Evolutionary conservation across 78 protist species (phyloP), one percentile per base, ranked within the genome.

Genomic region (Mantamonas sphyraenae): DNA sequence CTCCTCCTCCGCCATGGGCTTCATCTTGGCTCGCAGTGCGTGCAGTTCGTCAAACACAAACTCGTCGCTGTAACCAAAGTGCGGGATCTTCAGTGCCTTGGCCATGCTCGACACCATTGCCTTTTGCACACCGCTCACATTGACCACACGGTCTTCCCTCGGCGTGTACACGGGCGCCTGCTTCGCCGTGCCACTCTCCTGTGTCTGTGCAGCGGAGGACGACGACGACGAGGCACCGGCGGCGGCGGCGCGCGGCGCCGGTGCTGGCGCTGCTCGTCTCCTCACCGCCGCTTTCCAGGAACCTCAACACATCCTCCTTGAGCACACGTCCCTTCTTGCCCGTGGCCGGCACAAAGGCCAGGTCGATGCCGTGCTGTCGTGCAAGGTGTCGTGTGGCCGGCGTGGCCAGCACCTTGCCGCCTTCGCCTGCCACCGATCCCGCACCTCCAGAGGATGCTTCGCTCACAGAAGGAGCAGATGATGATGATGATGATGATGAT

Each of bases 371-470:
- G 69, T 90, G 37, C 58, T 83, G 74, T 38, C 61, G 59, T 4
- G 89, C 93, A 16, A 90, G 30, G 39, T 81, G 72, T 8, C 97
- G 76, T 9, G 86, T 88, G 3, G 97, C 84, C 10, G 97, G 97
- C 26, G 94, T 81, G 24, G 95, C 87, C 61, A 86, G 68, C 20
- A 61, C 84, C 71, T 79, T 75, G 26, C 35, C 31, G 12, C 35
- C 62, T 26, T 45, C 51, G 20, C 56, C 74, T 1, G 63, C 35
- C 12, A 12, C 2, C 30, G 40, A 2, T 53, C 39, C 17, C 56
- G 50, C 28, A 3, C 10, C 62, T 16, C 42, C 38, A 22, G 55
- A 16, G 30, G 40, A 16, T 10, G 16, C 7, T 12, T 10, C 45
- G 7, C 33, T 7, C 35, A 24, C 1, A 14, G 66, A 12, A 67